Conservation (phyloP, 306 rosid species). For the Dryas octopetala region DNA sequence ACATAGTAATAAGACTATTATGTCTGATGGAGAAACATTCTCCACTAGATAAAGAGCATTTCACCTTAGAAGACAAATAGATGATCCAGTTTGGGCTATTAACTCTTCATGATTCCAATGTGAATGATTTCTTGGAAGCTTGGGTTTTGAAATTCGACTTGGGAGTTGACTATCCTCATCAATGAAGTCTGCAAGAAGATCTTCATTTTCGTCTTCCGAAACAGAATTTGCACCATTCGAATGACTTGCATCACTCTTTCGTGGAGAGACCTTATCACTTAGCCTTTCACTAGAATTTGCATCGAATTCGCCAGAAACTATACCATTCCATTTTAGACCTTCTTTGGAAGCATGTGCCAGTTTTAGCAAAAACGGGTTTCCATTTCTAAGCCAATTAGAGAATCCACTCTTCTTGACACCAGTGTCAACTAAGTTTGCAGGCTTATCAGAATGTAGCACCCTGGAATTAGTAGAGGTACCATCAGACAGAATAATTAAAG, state of each 20-base stretch:
- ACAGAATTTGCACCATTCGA: slow-evolving; percentile 59
- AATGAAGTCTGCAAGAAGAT: slow-evolving; percentile 98
- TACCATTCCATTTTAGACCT: slow-evolving; percentile 58
- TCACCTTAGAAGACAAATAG: slow-evolving; percentile 85
- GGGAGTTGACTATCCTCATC: slow-evolving; percentile 99
- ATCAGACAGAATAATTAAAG: slow-evolving; percentile 62
- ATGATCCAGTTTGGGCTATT: slow-evolving; percentile 86
- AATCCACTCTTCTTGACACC: slow-evolving; percentile 62
- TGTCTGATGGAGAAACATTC: slow-evolving; percentile 2
- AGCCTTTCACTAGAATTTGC: slow-evolving; percentile 45
- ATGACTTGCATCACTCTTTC: slow-evolving; percentile 43
- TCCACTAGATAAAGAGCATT: slow-evolving; percentile 27
- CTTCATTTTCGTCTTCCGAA: slow-evolving; percentile 89
- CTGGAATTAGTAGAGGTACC: slow-evolving; percentile 44
- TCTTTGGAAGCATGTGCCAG: slow-evolving; percentile 50
- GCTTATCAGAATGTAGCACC: slow-evolving; percentile 47
- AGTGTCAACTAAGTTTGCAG: slow-evolving; percentile 43
- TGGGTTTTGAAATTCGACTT: slow-evolving; percentile 72
- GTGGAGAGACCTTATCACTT: slow-evolving; percentile 57
- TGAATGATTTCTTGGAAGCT: slow-evolving; percentile 42
- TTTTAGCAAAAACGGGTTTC: slow-evolving; percentile 80
- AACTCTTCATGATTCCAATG: slow-evolving; percentile 59
- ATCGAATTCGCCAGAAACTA: slow-evolving; percentile 51
- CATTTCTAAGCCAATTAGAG: slow-evolving; percentile 69
- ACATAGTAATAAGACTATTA: slow-evolving; percentile 7